Base-by-base conservation (phyloP, 805 yeast species). In the Dipodascus geniculatus region DNA sequence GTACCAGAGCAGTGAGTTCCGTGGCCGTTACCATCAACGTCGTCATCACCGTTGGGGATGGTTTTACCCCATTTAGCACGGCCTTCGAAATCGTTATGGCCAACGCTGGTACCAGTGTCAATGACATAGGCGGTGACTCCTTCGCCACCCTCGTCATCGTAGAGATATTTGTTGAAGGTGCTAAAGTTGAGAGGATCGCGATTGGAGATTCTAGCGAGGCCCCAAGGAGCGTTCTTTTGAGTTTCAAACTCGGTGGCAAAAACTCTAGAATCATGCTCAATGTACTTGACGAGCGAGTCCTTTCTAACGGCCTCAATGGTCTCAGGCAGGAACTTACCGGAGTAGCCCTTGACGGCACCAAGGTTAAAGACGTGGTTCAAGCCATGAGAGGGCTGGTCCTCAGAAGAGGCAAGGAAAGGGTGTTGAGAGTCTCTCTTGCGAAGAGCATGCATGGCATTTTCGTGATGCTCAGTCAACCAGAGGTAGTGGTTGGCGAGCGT, bases 281-380 rank as follows among this genome's bases (percentile, higher is more conserved):
- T 82, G 65, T 78, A 81, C 51, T 79, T 79, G 48, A 87, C 72
- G 22, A 65, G 70, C 22, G 72, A 73, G 55, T 64, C 80, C 58
- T 77, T 72, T 60, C 89, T 80, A 62, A 93, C 81, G 63, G 82
- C 72, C 55, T 87, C 87, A 55, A 91, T 72, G 53, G 89, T 82
- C 52, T 80, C 80, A 51, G 82, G 83, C 60, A 86, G 78, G 75
- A 93, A 88, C 69, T 75, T 78, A 56, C 96, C 99, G 52, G 90
- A 74, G 74, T 90, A 91, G 60, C 98, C 99, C 31, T 47, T 47
- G 31, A 47, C n/a, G 19, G 31, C 74, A 56, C 73, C 81, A 58
- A 88, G 74, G 64, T 77, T 66, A 73, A 86, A 69, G 23, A 59
- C 58, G 51, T 66, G 64, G 57, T 60, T 59, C 51, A 68, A 51